Percentiles rank a stretch among this genome's conserved stretches.
These are phyloP conservation scores for Lentinula raphanica DNA, from an alignment of 768 basidiomycete genomes.

Conservation along the genomic window DNA sequence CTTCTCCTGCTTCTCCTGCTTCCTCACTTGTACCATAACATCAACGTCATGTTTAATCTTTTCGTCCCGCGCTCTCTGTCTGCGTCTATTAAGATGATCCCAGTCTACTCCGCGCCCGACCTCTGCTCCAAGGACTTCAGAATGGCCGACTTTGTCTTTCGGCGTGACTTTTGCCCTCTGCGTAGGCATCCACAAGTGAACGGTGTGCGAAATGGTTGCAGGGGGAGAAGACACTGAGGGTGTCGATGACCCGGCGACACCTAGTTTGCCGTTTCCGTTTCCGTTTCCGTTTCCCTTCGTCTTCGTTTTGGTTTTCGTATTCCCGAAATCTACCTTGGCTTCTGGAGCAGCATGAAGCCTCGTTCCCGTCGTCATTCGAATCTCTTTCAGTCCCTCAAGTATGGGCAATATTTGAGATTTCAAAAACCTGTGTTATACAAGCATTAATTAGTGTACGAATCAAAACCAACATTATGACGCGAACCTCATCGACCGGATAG, in stretches of 20 bases:
- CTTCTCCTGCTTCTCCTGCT: neutral
- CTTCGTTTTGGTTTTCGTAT: neutral
- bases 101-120: slow-evolving; percentile 48
- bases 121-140: slow-evolving; percentile 22
- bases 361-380: slow-evolving; percentile 37
- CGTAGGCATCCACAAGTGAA: slow-evolving; percentile 37
- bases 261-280: slow-evolving; percentile 10
- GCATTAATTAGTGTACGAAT: neutral
- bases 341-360: slow-evolving; percentile 18
- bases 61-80: slow-evolving; percentile 39
- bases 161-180: slow-evolving; percentile 6
- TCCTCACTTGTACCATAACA: slow-evolving; percentile 20
- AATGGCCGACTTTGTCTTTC: neutral
- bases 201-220: slow-evolving; percentile 19
- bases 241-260: slow-evolving; percentile 14
- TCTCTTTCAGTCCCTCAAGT: slow-evolving; percentile 34
- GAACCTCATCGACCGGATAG: slow-evolving; percentile 51
- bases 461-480: slow-evolving; percentile 11
- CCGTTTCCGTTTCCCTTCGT: slow-evolving; percentile 15
- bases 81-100: slow-evolving; percentile 52
- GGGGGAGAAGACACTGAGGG: slow-evolving; percentile 14
- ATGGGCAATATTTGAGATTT: slow-evolving; percentile 47
- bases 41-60: slow-evolving; percentile 41
- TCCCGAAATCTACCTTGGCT: slow-evolving; percentile 6
- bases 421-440: slow-evolving; percentile 39